Conservation (phyloP, 768 basidiomycete species). For the Pisolithus microcarpus region DNA sequence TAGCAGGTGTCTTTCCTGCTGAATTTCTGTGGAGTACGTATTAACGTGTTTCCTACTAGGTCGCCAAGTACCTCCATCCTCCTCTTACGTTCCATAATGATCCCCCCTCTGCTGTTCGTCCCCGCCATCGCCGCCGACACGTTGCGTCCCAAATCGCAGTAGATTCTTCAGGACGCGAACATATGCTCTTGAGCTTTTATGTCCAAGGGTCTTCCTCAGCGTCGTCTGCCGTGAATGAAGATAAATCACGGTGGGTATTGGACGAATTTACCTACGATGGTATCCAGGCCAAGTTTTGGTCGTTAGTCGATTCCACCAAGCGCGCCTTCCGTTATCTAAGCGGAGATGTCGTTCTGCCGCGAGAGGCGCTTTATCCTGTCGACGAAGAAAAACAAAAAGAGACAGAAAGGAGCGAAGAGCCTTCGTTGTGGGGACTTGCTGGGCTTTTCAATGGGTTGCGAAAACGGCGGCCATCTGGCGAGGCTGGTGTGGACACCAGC, state of each 20-base stretch:
- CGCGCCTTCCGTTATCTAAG: conserved; percentile 66
- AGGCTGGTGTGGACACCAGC: conserved; percentile 31
- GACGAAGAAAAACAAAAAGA: conserved; percentile 24
- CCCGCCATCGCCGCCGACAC: conserved; percentile 77
- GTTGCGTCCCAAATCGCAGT: conserved; percentile 72
- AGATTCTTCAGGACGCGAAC: conserved; percentile 69
- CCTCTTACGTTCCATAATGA: conserved; percentile 76
- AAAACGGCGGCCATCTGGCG: conserved; percentile 30
- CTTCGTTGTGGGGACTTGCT: conserved; percentile 47
- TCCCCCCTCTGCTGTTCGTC: conserved; percentile 66
- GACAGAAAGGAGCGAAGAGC: conserved; percentile 24
- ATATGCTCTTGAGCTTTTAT: conserved; percentile 81
- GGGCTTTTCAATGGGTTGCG: conserved; percentile 64
- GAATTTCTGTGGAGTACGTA: background rate
- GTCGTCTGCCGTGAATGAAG: conserved; percentile 24
- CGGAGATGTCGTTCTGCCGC: conserved; percentile 47
- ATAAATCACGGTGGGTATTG: conserved; percentile 5
- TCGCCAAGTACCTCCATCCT: conserved; percentile 59
- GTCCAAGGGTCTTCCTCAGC: conserved; percentile 54
- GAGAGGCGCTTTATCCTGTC: conserved; percentile 22
- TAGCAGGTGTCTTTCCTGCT: background rate
- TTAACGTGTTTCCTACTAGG: conserved; percentile 31
- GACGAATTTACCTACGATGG: conserved; percentile 52
- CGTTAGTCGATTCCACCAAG: conserved; percentile 44
- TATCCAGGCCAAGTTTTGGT: conserved; percentile 34